A percentile compares a stretch with the other conserved stretches of the same genome.
Evolutionary conservation across 371 early-diverging fungal genomes (phyloP).

Genomic region (Polyrhizophydium stewartii): DNA sequence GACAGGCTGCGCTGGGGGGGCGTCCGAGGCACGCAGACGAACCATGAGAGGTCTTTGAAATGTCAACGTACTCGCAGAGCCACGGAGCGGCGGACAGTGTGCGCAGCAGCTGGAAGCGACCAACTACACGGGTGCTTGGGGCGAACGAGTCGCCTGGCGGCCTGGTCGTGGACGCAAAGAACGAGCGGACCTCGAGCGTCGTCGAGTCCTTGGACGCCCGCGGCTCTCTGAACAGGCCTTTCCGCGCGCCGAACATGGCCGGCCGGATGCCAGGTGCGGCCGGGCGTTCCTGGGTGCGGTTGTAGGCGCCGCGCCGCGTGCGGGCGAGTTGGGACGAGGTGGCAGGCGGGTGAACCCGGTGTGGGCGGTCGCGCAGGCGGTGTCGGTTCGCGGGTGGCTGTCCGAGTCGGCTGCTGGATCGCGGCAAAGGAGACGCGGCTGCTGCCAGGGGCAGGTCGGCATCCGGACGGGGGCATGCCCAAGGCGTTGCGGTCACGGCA

Average conservation of each 20-base stretch:
- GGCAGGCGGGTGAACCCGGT: no score
- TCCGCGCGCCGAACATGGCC: constrained; percentile 6
- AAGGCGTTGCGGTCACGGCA: no score
- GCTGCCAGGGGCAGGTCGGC: no score
- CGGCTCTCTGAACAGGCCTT: background rate
- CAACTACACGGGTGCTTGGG: background rate
- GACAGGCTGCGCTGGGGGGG: no score
- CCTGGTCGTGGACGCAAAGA: background rate
- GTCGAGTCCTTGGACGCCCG: background rate
- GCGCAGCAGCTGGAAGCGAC: constrained; percentile 2
- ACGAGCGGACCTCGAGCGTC: background rate
- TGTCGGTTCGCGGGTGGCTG: no score
- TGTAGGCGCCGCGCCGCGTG: no score
- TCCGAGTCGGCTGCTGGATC: no score
- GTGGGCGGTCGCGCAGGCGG: no score
- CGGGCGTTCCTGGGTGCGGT: no score
- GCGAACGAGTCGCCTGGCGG: background rate
- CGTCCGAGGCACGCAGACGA: background rate
- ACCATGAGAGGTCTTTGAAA: constrained; percentile 3
- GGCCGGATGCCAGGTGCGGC: background rate
- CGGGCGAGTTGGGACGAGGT: no score
- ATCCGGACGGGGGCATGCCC: no score
- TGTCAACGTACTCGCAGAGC: constrained; percentile 7
- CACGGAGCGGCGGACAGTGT: background rate
- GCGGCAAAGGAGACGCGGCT: no score